Evolutionary conservation across 2,329 filamentous ascomycete species (phyloP).

Genomic region (Monilinia fructicola): DNA sequence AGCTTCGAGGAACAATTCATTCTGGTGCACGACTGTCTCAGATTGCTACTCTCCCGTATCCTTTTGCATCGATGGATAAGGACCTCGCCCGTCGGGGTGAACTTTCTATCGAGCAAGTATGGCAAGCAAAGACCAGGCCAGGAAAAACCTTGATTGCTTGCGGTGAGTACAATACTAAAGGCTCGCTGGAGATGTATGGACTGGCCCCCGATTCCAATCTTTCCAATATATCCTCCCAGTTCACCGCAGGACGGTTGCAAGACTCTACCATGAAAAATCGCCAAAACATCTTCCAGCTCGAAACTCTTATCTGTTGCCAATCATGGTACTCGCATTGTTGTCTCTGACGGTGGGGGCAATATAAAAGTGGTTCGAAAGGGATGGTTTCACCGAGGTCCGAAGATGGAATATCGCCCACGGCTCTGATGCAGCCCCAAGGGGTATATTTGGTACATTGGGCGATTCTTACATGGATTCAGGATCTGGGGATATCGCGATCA

Average conservation of each 20-base stretch:
- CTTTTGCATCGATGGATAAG: conserved; percentile 62
- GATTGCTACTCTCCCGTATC: conserved; percentile 66
- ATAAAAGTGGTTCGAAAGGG: conserved; percentile 91
- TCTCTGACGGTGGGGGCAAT: conserved; percentile 79
- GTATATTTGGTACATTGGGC: conserved; percentile 52
- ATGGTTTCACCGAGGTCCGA: conserved; percentile 65
- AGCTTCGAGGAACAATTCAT: conserved; percentile 73
- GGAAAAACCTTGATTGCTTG: conserved; percentile 74
- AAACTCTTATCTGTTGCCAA: conserved; percentile 79
- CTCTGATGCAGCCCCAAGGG: conserved; percentile 48
- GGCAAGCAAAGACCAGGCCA: conserved; percentile 51
- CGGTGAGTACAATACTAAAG: conserved; percentile 89
- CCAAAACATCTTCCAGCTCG: conserved; percentile 73
- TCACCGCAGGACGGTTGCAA: conserved; percentile 42
- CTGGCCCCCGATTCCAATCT: conserved; percentile 45
- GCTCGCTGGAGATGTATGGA: conserved; percentile 84
- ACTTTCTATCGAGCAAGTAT: conserved; percentile 55
- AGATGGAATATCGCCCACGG: conserved; percentile 56
- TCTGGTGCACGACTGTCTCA: conserved; percentile 79
- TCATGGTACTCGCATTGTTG: conserved; percentile 79
- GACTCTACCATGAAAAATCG: conserved; percentile 69
- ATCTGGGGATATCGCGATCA: conserved; percentile 73
- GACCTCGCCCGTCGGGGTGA: conserved; percentile 57
- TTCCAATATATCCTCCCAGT: conserved; percentile 38
- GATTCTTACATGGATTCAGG: conserved; percentile 44